These are phyloP conservation scores for Prunella vulgaris DNA, from an alignment of 257 asterid genomes.

Conservation along the genomic window DNA sequence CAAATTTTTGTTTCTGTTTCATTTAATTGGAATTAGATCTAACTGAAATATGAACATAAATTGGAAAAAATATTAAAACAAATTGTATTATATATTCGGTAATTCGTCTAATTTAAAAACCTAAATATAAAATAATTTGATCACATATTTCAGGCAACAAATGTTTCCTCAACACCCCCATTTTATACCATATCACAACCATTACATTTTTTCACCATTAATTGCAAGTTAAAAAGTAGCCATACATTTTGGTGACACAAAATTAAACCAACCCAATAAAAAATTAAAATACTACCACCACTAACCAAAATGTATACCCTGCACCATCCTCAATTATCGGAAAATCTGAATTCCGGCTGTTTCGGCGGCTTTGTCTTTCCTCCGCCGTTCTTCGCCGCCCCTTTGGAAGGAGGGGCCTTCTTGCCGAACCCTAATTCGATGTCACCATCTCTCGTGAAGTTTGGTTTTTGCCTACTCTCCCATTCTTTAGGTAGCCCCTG, in stretches of 20 bases:
- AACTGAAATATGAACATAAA: not conserved
- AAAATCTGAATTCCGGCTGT: constrained; percentile 48
- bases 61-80: not conserved
- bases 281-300: not conserved
- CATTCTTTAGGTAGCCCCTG: constrained; percentile 38
- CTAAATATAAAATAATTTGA: not conserved
- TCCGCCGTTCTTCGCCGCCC: constrained; percentile 18
- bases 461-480: constrained; percentile 37
- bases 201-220: constrained; percentile 3
- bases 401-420: constrained; percentile 18
- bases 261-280: constrained; percentile 15
- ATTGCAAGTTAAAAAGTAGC: constrained; percentile 1
- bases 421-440: constrained; percentile 69
- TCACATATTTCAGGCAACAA: not conserved
- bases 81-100: not conserved
- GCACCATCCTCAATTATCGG: constrained; percentile 26
- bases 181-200: constrained; percentile 9
- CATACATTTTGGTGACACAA: constrained; percentile 9
- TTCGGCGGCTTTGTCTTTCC: constrained; percentile 26
- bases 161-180: not conserved
- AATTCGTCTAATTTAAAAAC: no score
- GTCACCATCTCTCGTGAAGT: constrained; percentile 50
- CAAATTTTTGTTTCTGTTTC: no score
- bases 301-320: constrained; percentile 21
- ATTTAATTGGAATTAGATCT: no score